These are phyloP conservation scores for Fusarium annulatum DNA, from an alignment of 2,329 filamentous ascomycete species.

Conservation along the genomic window DNA sequence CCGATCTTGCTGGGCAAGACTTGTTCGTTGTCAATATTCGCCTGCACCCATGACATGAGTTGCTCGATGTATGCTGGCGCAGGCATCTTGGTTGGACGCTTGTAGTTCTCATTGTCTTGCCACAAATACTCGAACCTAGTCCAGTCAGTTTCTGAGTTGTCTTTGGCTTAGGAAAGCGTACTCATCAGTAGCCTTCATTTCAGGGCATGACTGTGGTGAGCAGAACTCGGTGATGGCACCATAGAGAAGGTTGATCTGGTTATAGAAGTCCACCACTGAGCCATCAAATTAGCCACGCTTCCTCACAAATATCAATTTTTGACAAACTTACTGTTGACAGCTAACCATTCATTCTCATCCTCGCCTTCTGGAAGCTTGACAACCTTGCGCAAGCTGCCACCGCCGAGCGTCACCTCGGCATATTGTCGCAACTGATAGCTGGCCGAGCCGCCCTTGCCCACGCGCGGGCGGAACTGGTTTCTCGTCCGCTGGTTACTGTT, in stretches of 20 bases:
- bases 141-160: constrained; percentile 23
- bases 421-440: constrained; percentile 96
- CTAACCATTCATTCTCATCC: constrained; percentile 97
- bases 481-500: constrained; percentile 85
- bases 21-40: constrained; percentile 93
- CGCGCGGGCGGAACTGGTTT: constrained; percentile 91
- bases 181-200: constrained; percentile 99
- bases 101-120: constrained; percentile 95
- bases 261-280: constrained; percentile 98
- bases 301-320: not conserved
- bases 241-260: constrained; percentile 99
- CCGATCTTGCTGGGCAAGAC: constrained; percentile 95
- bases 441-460: constrained; percentile 85
- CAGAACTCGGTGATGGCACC: constrained; percentile 99
- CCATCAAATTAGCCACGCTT: not conserved
- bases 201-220: constrained; percentile 94
- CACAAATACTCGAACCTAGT: constrained; percentile 95
- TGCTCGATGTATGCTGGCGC: constrained; percentile 98
- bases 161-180: constrained; percentile 55
- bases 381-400: constrained; percentile 93
- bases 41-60: constrained; percentile 95
- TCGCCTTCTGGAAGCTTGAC: constrained; percentile 97
- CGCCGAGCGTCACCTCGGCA: constrained; percentile 95
- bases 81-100: constrained; percentile 96
- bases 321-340: constrained; percentile 83